Conservation (phyloP, 495 filamentous ascomycete species). For the Aspergillus carlsbadensis region DNA sequence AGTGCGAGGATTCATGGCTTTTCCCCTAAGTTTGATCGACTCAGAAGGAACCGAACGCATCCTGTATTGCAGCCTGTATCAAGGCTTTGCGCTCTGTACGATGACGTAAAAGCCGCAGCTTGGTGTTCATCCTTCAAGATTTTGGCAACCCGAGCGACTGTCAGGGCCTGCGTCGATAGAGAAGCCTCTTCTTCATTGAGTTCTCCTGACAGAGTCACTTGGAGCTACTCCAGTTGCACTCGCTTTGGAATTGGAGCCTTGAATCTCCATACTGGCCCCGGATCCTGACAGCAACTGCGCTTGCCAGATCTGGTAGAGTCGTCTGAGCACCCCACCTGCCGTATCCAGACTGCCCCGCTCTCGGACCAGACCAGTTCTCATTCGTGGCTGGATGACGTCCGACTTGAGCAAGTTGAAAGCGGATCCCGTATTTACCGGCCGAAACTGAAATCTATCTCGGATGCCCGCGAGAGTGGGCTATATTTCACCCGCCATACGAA, state of each 20-base stretch:
- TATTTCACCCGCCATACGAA: not conserved
- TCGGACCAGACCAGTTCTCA: not conserved
- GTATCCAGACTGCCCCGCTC: too few relatives aligned
- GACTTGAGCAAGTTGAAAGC: not conserved
- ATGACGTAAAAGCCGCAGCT: not conserved
- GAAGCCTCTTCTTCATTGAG: too few relatives aligned
- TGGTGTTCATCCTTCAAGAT: not conserved
- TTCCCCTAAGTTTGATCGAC: too few relatives aligned
- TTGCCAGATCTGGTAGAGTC: too few relatives aligned
- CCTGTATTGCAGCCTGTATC: not conserved
- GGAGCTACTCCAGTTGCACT: not conserved
- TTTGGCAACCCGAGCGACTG: not conserved
- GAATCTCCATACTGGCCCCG: too few relatives aligned
- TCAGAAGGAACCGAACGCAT: not conserved
- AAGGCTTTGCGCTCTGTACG: not conserved
- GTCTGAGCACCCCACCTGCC: too few relatives aligned
- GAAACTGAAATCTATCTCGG: not conserved
- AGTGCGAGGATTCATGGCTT: not conserved
- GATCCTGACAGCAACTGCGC: too few relatives aligned
- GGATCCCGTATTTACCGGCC: conserved; percentile 6
- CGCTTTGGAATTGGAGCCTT: too few relatives aligned
- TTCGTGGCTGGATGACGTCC: not conserved
- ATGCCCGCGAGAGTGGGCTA: not conserved
- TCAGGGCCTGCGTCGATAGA: not conserved
- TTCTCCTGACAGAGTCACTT: not conserved